Base-by-base conservation (phyloP, 2,329 filamentous ascomycete species). In the Epichloe scottii region DNA sequence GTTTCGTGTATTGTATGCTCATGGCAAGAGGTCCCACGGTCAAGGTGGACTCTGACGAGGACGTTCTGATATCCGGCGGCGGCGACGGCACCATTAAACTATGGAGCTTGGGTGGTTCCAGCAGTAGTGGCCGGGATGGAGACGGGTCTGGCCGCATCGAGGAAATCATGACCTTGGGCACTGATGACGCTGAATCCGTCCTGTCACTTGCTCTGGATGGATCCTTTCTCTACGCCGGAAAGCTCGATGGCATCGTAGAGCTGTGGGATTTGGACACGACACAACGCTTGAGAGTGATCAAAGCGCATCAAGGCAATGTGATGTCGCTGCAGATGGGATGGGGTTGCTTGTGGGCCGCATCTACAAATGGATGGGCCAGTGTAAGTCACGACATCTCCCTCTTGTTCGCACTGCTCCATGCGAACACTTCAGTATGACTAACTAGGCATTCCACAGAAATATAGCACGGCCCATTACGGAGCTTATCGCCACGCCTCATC, bases 191-290 rank as follows among this genome's bases (percentile, higher is more conserved):
- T 4, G 75, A 81, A 54, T 84, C 80, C 0, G 77, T 84, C 12
- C 72, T 96, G 53, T 93, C 88, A 0, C 75, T 98, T 49, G 84
- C 87, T 5, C 77, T 95, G 3, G 90, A 97, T 55, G 89, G 89
- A 0, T 90, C 89, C 0, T 94, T 98, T 57, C 75, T 98, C 4
- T 98, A 97, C 63, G 88, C 87, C 53, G 93, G 93, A 45, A 86
- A 94, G 58, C 78, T 89, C 1, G 83, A 87, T 39, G 94, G 93
- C 21, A 79, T 95, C 48, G 81, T 98, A 53, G 91, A 97, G 64
- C 80, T 98, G 11, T 98, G 94, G 91, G 94, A 98, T 63, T 75
- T 98, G 14, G 91, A 97, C 63, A 97, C 93, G 0, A 83, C 85
- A 50, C 93, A 98, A 67, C 83, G 93, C 46, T 76, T 98, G 43